phyloP scores from a whole-genome alignment of 768 basidiomycete genomes.

The Collybiopsis confluens region DNA sequence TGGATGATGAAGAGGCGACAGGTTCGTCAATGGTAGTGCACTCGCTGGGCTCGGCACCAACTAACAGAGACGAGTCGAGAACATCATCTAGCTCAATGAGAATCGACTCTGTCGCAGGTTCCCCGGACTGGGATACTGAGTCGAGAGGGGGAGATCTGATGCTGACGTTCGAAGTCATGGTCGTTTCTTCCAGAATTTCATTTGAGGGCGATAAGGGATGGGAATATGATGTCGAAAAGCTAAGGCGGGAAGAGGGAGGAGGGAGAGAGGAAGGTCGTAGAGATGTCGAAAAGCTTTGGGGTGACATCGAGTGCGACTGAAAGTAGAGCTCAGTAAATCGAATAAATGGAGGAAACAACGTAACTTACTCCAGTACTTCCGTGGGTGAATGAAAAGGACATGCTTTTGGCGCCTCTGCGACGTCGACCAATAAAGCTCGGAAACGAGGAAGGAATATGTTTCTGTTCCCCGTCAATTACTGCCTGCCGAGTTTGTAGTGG shows the following conservation, averaged over 20 bases:
- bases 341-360: not conserved
- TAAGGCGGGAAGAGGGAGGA: not conserved
- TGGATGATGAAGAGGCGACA: constrained; percentile 1
- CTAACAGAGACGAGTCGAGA: constrained; percentile 65
- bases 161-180: not conserved
- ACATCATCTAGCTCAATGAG: constrained; percentile 66
- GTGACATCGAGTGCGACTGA: not conserved
- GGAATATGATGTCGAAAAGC: not conserved
- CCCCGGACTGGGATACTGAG: constrained; percentile 19
- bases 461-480: constrained; percentile 41
- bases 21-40: constrained; percentile 16
- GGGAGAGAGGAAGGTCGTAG: constrained; percentile 7
- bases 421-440: constrained; percentile 18
- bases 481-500: constrained; percentile 32
- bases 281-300: not conserved
- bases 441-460: constrained; percentile 48
- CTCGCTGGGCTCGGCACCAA: constrained; percentile 40
- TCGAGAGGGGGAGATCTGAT: not conserved
- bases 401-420: constrained; percentile 2
- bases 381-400: not conserved
- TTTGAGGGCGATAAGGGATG: not conserved
- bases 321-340: not conserved
- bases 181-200: not conserved
- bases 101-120: constrained; percentile 39
- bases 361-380: constrained; percentile 1